Evolutionary conservation across 1,139 yeast species (phyloP), one percentile per base, ranked within the genome.

Genomic region (Barnettozyma hawaiiensis): DNA sequence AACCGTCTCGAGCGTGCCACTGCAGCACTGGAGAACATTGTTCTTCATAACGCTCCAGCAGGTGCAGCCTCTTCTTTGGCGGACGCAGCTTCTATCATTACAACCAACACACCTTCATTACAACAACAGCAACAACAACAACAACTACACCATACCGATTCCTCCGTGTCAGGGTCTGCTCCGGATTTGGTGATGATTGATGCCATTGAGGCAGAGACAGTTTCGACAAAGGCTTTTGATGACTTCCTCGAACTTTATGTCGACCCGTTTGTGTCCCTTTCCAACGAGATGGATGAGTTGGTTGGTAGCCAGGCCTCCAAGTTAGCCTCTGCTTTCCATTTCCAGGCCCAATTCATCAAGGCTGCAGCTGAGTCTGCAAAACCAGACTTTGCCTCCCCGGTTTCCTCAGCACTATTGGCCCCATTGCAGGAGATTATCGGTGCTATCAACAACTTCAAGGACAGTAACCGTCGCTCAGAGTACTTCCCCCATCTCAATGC

Each of bases 401-500:
- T 61, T 4, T 79, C 82, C 51, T 67, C 70, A 43, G 73, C 76
- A 39, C 70, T 79, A n/a, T 67, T 89, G 52, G 63, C 66, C 41
- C 96, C 96, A 27, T 75, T 86, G 48, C 84, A 84, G 57, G 73
- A 71, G 43, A 66, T 71, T 35, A 76, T 89, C 36, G 73, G 70
- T 49, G 66, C 70, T 37, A 77, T 86, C 51, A 75, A 73, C 47
- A 73, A 71, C 28, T 59, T 85, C 54, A 85, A 90, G 57, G 97
- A 92, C 53, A 66, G 70, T 31, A 84, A 85, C 61, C 78, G 96
- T 52, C 71, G 73, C 35, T 81, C 86, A 19, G 71, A 75, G 48
- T 73, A 67, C 51, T 74, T 71, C 60, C 78, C 85, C 58, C 89
- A 85, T 59, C 73, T 92, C 61, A 86, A 83, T 54, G 77, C 97